phyloP scores from a whole-genome alignment of 306 rosid species.

The Datisca glomerata region DNA sequence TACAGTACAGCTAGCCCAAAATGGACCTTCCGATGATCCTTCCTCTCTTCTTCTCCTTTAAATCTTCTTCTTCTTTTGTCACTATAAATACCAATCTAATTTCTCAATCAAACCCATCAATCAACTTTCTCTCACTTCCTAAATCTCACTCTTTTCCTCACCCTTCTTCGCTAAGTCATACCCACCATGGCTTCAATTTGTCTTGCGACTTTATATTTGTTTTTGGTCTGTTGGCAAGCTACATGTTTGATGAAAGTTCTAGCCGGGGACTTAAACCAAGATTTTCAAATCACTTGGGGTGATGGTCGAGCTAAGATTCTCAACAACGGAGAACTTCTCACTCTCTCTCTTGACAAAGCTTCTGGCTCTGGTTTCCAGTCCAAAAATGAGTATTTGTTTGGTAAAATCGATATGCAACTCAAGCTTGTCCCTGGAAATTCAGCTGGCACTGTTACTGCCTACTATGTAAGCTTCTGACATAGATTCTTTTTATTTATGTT shows the following conservation, averaged over 20 bases:
- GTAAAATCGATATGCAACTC: slow-evolving; percentile 64
- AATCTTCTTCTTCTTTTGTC: no score
- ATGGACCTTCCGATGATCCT: no score
- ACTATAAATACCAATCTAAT: no score
- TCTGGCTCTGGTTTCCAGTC: slow-evolving; percentile 78
- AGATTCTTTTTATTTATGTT: no score
- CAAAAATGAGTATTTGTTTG: slow-evolving; percentile 41
- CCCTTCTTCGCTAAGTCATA: no score
- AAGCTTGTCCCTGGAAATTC: slow-evolving; percentile 69
- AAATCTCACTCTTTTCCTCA: no score
- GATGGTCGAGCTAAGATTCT: slow-evolving; percentile 53
- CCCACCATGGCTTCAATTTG: not conserved
- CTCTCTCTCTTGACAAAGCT: slow-evolving; percentile 38
- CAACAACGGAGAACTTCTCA: slow-evolving; percentile 42
- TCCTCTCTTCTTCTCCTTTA: no score
- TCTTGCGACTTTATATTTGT: not conserved
- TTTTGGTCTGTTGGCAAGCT: not conserved
- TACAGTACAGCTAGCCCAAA: no score
- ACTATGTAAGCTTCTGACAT: slow-evolving; percentile 28
- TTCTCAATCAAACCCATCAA: no score
- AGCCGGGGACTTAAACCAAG: slow-evolving; percentile 32
- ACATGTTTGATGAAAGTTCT: not conserved
- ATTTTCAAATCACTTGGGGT: slow-evolving; percentile 59
- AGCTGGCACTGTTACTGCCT: slow-evolving; percentile 78
- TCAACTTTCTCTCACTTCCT: no score